Evolutionary conservation across 2,329 filamentous ascomycete species (phyloP), one percentile per base, ranked within the genome.

Genomic region (Trichoderma asperellum): DNA sequence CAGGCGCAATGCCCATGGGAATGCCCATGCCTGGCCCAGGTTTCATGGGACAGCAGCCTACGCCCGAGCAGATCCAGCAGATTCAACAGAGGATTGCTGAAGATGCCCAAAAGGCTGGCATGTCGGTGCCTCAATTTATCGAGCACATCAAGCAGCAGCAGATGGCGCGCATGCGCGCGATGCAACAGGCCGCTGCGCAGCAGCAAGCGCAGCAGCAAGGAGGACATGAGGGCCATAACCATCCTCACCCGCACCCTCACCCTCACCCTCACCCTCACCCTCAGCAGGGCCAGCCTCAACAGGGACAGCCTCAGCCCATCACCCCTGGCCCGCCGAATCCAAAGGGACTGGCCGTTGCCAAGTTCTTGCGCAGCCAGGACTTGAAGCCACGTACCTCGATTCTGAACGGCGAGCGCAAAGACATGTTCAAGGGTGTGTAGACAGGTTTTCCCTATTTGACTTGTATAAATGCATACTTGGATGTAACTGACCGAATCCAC

Each of bases 331-430:
- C 95, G 29, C 93, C 95, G 5, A 96, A 97, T 75, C 95, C 95
- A 49, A 89, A 94, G 76, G 94, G 94, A 24, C 82, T 98, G 57
- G 94, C 94, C 10, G 87, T 99, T 67, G 96, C 96, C 73, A 91
- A 93, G 76, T 99, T 97, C 82, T 83, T 99, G 70, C 89, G 90
- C 74, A 81, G 87, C 70, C 94, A 97, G 82, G 88, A 96, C 70
- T 83, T 99, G 73, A 99, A 99, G 86, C 86, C 88, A 21, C 87
- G 96, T 72, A 97, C 94, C 21, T 95, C 92, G 79, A 96, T 99
- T 73, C 87, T 98, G 73, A 94, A 97, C 73, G 96, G 96, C 76
- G 94, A 97, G 85, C 89, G 96, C 76, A 98, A 97, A 83, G 95
- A 99, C 73, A 96, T 99, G 92, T 98, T 99, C 82, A 92, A 91